Base-by-base conservation (phyloP, 1,284 basidiomycete genomes). In the Fomitopsis schrenkii region DNA sequence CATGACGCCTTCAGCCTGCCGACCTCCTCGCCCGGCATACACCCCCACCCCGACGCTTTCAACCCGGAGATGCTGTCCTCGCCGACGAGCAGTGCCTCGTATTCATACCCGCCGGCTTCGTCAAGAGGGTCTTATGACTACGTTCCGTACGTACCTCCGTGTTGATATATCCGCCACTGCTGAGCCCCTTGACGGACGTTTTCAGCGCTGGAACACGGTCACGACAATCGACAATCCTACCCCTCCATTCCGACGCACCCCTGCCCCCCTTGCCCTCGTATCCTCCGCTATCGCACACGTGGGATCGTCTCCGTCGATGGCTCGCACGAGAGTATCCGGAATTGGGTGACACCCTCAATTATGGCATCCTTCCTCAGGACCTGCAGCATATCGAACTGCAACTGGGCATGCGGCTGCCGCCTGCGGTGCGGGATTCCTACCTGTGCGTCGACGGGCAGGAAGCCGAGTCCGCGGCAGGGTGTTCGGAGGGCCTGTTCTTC, bases 291-390 rank as follows among this genome's bases (percentile, higher is more conserved):
- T 76, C 83, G 26, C 82, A 83, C 59, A 94, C 94, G 0, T 95
- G 94, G 90, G 80, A 83, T 66, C 87, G 94, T 36, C 80, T 97
- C 56, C 87, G 87, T 62, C 74, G 77, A 26, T 93, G 91, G 83
- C 86, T 96, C 30, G 79, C 76, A 62, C 83, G 86, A 62, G 87
- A 94, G 75, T 95, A 95, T 75, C 93, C 94, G 45, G 94, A 97
- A 70, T 84, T 97, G 19, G 90, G 91, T 46, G 94, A 97, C 72
- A 95, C 93, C 22, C 87, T 97, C 67, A 95, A 95, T 74, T 90
- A 90, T 66, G 93, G 93, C 64, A 91, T 93, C 63, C 80, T 88
- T 45, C 87, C 87, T 7, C 83, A 84, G 64, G 86, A 92, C 69
- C 82, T 96, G 58, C 81, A 86, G 44, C 82, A 88, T 50, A 82